Percentiles rank a stretch among this genome's conserved stretches.
phyloP scores from a whole-genome alignment of 208 protist species.

The Acanthamoeba comandoni region DNA sequence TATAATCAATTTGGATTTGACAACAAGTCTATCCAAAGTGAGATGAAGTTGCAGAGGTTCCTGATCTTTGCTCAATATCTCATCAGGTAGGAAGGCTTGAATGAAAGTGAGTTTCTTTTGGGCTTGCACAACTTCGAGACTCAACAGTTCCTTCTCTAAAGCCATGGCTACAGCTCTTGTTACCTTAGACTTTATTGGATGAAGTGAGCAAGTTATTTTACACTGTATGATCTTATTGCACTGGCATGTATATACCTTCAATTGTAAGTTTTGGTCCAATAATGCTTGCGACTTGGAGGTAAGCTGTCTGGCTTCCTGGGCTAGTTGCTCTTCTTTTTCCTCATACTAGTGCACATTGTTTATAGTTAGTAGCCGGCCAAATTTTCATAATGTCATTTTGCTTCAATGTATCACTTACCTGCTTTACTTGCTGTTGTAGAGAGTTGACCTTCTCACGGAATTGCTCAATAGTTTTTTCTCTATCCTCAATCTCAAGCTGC shows the following conservation, averaged over 20 bases:
- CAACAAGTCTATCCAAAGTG: conserved; percentile 17
- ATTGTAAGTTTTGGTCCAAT: conserved; percentile 69
- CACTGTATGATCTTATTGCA: not conserved
- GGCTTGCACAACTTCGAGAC: conserved; percentile 53
- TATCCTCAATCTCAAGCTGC: conserved; percentile 65
- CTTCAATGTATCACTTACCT: not conserved
- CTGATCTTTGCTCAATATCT: conserved; percentile 45
- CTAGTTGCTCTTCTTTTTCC: conserved; percentile 63
- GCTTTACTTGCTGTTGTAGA: conserved; percentile 41
- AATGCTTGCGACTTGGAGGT: conserved; percentile 66
- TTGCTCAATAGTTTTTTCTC: conserved; percentile 72
- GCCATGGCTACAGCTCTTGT: conserved; percentile 37
- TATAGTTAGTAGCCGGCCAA: no score
- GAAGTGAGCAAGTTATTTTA: conserved; percentile 2
- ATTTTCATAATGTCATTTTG: no score
- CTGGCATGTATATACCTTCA: not conserved
- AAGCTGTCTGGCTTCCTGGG: conserved; percentile 54
- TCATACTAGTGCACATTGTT: not conserved
- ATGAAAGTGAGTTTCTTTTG: conserved; percentile 68
- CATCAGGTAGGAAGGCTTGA: conserved; percentile 57
- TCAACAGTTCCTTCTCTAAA: conserved; percentile 47
- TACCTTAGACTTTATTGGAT: conserved; percentile 15
- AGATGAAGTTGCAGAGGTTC: conserved; percentile 62
- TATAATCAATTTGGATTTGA: conserved; percentile 52
- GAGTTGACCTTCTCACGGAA: conserved; percentile 74